Percentiles rank a stretch among this genome's conserved stretches.
These are phyloP conservation scores for Senna siamea DNA, from an alignment of 306 rosid species.

Conservation along the genomic window DNA sequence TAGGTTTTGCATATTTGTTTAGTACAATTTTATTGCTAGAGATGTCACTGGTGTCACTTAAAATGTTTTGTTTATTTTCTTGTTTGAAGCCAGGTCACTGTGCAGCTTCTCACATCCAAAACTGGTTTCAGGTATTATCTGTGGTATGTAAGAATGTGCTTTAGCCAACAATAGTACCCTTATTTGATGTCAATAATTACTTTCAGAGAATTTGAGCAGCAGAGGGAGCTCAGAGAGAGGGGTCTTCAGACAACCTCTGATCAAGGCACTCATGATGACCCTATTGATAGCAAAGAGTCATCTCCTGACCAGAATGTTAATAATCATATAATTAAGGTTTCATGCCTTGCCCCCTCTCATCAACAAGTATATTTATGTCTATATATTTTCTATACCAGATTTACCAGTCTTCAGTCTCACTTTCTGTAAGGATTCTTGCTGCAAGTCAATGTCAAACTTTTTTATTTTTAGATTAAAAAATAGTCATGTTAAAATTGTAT, in stretches of 20 bases:
- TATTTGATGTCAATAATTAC: constrained; percentile 41
- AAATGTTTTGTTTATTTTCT: constrained; percentile 44
- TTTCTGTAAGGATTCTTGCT: constrained; percentile 20
- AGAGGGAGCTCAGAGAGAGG: constrained; percentile 96
- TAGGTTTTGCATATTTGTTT: constrained; percentile 25
- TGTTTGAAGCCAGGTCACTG: constrained; percentile 80
- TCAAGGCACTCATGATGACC: constrained; percentile 65
- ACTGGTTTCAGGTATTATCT: constrained; percentile 93
- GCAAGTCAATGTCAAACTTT: neutral
- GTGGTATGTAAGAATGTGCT: constrained; percentile 41
- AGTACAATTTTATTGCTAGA: constrained; percentile 34
- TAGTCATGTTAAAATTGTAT: neutral
- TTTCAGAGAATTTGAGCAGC: constrained; percentile 98
- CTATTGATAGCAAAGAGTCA: constrained; percentile 66
- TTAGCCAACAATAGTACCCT: constrained; percentile 38
- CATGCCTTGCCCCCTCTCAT: constrained; percentile 14
- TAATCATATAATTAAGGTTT: constrained; percentile 77
- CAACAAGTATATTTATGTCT: constrained; percentile 19
- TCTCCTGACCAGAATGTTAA: constrained; percentile 65
- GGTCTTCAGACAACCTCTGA: constrained; percentile 84
- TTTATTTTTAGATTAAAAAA: neutral
- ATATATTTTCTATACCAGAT: constrained; percentile 11
- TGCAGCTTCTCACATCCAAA: constrained; percentile 97
- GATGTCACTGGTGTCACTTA: constrained; percentile 30
- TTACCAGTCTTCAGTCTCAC: neutral